These are phyloP conservation scores for Solanum hybrid DNA, from an alignment of 305 asterid genomes.

Conservation along the genomic window DNA sequence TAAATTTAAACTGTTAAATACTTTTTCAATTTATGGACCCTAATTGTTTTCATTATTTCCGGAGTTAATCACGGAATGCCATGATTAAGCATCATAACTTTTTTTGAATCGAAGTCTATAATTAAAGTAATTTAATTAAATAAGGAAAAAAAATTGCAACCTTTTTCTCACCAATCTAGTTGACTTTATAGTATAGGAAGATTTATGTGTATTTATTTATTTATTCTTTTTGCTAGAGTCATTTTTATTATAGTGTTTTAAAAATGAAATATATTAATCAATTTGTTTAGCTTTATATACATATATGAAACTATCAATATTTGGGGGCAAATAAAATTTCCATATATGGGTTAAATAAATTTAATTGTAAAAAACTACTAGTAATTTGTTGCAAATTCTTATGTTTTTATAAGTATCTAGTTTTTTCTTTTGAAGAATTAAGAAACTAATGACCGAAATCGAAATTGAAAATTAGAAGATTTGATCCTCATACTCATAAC, in stretches of 20 bases:
- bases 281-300: not conserved
- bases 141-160: not conserved
- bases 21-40: slow-evolving; percentile 22
- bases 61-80: slow-evolving; percentile 37
- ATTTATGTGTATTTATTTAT: not conserved
- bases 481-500: not conserved
- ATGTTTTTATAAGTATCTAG: not conserved
- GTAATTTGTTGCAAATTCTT: not conserved
- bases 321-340: not conserved
- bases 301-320: not conserved
- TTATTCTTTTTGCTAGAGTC: not conserved
- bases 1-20: not conserved
- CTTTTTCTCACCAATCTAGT: slow-evolving; percentile 21
- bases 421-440: not conserved
- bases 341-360: not conserved
- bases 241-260: not conserved
- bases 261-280: not conserved
- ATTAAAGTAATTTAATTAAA: not conserved
- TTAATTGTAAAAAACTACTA: not conserved
- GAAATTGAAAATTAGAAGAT: no score
- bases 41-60: slow-evolving; percentile 27
- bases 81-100: not conserved
- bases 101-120: not conserved
- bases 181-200: slow-evolving; percentile 16
- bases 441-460: not conserved